These are phyloP conservation scores for Penicillium sclerotigenum DNA, from an alignment of 2,329 filamentous ascomycete species.

Conservation along the genomic window DNA sequence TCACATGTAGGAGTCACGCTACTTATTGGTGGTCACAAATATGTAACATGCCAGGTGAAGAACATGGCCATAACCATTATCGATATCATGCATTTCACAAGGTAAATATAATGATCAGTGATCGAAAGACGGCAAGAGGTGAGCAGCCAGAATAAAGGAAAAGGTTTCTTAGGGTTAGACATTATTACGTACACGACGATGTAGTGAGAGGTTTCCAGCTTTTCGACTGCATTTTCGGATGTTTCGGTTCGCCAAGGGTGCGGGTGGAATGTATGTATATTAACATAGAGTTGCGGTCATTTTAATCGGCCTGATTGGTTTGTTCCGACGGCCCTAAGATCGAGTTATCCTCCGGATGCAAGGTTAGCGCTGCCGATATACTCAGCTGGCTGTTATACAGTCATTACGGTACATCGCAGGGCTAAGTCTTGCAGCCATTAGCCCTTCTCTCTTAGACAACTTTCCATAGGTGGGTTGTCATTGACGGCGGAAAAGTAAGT, in stretches of 20 bases:
- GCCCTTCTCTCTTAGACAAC: neutral
- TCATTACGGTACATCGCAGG: neutral
- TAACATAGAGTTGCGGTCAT: neutral
- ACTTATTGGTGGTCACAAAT: neutral
- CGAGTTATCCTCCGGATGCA: neutral
- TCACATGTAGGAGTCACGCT: neutral
- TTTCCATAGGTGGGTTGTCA: neutral
- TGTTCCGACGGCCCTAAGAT: neutral
- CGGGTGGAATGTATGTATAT: neutral
- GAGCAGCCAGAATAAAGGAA: neutral
- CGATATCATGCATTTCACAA: neutral
- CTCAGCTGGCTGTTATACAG: neutral
- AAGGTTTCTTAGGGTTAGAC: neutral
- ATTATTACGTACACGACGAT: neutral
- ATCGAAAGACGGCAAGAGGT: neutral
- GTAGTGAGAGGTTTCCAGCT: neutral
- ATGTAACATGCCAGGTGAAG: neutral
- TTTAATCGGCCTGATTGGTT: neutral
- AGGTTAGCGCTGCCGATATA: neutral
- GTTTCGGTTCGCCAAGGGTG: neutral
- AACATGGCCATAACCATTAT: neutral
- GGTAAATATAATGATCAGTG: neutral
- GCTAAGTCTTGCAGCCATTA: neutral
- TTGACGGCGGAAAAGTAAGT: neutral
- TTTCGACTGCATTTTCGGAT: too few species aligned